A percentile compares a stretch with the other conserved stretches of the same genome.
Evolutionary conservation across 129 eudicot species (phyloP).

Genomic region (Glebionis coronaria): DNA sequence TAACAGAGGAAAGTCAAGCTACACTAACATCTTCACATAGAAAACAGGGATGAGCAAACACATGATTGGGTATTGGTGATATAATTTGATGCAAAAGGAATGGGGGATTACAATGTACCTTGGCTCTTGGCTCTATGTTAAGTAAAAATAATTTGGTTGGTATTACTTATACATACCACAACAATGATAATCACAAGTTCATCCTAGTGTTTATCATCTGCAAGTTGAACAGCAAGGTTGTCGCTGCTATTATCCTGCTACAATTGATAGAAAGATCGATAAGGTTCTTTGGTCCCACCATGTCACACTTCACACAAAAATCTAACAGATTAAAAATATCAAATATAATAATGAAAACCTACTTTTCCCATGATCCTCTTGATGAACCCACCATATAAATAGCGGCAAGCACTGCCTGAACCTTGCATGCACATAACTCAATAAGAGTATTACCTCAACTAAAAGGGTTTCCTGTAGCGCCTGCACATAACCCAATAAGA

Average conservation of each 20-base stretch:
- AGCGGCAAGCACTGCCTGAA: conserved; percentile 99
- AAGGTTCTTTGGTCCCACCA: conserved; percentile 18
- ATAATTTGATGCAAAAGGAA: neutral
- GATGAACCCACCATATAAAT: conserved; percentile 96
- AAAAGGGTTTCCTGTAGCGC: too few relatives aligned
- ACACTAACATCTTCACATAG: too few relatives aligned
- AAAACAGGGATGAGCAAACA: too few relatives aligned
- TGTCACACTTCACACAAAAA: conserved; percentile 12
- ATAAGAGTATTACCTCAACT: too few relatives aligned
- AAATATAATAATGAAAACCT: conserved; percentile 20
- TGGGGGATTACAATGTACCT: conserved; percentile 38
- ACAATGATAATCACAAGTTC: conserved; percentile 96
- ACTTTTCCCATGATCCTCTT: conserved; percentile 99
- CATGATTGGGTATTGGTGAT: too few relatives aligned
- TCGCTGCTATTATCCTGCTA: conserved; percentile 93
- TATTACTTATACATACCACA: conserved; percentile 54
- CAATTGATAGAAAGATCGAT: conserved; percentile 20
- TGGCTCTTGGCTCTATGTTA: conserved; percentile 90
- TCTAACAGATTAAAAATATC: conserved; percentile 12
- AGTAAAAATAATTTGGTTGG: conserved; percentile 26
- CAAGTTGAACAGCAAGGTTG: conserved; percentile 92
- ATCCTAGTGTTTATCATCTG: conserved; percentile 98
- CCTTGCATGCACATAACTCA: conserved; percentile 72
- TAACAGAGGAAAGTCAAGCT: too few relatives aligned
- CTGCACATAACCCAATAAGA: too few relatives aligned